phyloP scores from a whole-genome alignment of 2,329 filamentous ascomycete genomes.

The Mycosphaerella arachidis region DNA sequence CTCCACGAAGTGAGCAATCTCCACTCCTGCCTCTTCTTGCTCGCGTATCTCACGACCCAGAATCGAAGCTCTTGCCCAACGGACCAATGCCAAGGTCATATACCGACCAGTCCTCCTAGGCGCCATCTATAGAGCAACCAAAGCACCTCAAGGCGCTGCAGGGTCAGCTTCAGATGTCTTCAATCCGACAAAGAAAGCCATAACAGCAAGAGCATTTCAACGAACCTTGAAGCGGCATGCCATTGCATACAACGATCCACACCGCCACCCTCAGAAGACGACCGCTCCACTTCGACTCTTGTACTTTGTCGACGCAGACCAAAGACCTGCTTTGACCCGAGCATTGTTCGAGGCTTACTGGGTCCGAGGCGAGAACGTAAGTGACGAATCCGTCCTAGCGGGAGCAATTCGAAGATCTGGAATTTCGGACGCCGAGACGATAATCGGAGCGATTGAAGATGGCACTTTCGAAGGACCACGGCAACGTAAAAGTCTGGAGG shows the following conservation, averaged over 20 bases:
- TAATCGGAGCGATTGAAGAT: constrained; percentile 15
- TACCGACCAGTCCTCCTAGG: constrained; percentile 24
- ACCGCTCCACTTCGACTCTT: constrained; percentile 20
- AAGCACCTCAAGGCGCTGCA: constrained; percentile 23
- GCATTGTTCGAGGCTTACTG: constrained; percentile 21
- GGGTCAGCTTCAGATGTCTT: constrained; percentile 24
- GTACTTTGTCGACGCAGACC: constrained; percentile 11
- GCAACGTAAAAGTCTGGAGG: constrained; percentile 14
- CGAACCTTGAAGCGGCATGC: constrained; percentile 15
- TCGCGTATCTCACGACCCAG: constrained; percentile 2
- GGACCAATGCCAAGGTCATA: constrained; percentile 16
- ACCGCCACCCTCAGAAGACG: constrained; percentile 22
- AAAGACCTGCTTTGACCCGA: constrained; percentile 15
- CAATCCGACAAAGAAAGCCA: constrained; percentile 23
- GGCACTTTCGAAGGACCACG: constrained; percentile 16
- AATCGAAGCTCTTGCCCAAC: constrained; percentile 18
- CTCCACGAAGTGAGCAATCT: constrained; percentile 16
- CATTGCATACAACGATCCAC: constrained; percentile 17
- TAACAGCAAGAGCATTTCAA: constrained; percentile 18
- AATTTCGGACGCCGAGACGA: neutral
- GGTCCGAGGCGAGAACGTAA: constrained; percentile 17
- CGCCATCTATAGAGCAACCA: constrained; percentile 23
- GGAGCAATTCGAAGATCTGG: constrained; percentile 12
- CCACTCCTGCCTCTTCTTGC: neutral
- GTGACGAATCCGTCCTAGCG: constrained; percentile 9